Evolutionary conservation across 2,329 filamentous ascomycete genomes (phyloP).

Genomic region (Alternaria brassicicola): DNA sequence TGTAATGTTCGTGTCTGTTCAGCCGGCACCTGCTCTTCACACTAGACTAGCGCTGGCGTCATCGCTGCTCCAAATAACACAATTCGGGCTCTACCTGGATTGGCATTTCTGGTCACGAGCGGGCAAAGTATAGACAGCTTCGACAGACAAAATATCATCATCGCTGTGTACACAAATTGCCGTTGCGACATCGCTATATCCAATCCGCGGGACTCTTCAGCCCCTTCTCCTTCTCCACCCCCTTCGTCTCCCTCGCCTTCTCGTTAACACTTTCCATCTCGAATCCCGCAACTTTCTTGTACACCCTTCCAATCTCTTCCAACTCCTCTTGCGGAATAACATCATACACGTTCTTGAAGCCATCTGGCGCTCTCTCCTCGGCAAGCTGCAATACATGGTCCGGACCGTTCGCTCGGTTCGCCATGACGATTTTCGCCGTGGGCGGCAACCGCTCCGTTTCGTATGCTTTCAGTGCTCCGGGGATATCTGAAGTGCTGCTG

Average conservation of each 20-base stretch:
- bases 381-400: constrained; percentile 56
- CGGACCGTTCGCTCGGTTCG: constrained; percentile 55
- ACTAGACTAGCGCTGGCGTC: neutral
- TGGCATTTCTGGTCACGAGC: neutral
- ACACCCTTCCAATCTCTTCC: constrained; percentile 45
- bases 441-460: constrained; percentile 51
- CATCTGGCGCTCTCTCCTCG: constrained; percentile 52
- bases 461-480: constrained; percentile 47
- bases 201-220: constrained; percentile 29
- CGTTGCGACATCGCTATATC: constrained; percentile 15
- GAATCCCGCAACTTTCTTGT: constrained; percentile 54
- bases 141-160: neutral
- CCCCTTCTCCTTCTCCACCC: constrained; percentile 15
- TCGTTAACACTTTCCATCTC: constrained; percentile 54
- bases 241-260: constrained; percentile 49
- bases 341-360: constrained; percentile 49
- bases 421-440: constrained; percentile 55
- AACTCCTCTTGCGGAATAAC: constrained; percentile 51
- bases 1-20: neutral
- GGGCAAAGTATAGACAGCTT: neutral
- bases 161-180: neutral
- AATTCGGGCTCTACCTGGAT: no score
- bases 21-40: neutral
- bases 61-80: neutral
- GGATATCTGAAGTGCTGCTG: constrained; percentile 30